Conservation (phyloP, 2,329 filamentous ascomycete species). For the Ophiostoma himal-ulmi region DNA sequence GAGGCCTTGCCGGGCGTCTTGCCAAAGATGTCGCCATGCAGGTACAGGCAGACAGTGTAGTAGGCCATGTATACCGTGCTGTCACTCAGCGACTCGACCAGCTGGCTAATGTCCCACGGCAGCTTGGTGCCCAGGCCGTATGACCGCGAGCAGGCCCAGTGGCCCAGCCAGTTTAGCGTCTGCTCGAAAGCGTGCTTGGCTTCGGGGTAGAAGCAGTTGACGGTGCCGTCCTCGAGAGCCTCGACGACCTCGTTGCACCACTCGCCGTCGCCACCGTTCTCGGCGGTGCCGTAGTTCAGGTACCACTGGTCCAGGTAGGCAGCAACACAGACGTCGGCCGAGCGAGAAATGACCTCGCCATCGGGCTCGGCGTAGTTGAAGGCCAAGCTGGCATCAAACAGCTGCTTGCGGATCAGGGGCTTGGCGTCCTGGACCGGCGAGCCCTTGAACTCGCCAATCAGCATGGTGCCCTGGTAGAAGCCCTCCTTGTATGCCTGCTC, state of each 20-base stretch:
- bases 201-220: slow-evolving; percentile 71
- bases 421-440: slow-evolving; percentile 79
- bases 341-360: slow-evolving; percentile 79
- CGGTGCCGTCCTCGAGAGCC: slow-evolving; percentile 62
- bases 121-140: slow-evolving; percentile 91
- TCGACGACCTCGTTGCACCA: slow-evolving; percentile 75
- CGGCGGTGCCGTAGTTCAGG: slow-evolving; percentile 62
- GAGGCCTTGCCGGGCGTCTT: slow-evolving; percentile 54
- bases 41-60: slow-evolving; percentile 59
- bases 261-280: slow-evolving; percentile 61
- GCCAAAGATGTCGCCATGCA: slow-evolving; percentile 85
- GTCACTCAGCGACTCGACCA: slow-evolving; percentile 85
- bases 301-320: slow-evolving; percentile 97
- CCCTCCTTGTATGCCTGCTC: slow-evolving; percentile 95
- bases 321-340: slow-evolving; percentile 63
- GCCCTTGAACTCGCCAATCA: slow-evolving; percentile 81
- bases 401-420: slow-evolving; percentile 69
- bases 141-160: slow-evolving; percentile 89
- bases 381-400: slow-evolving; percentile 71
- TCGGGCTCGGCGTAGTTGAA: slow-evolving; percentile 95
- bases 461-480: slow-evolving; percentile 90
- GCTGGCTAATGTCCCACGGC: slow-evolving; percentile 84
- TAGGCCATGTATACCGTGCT: slow-evolving; percentile 89
- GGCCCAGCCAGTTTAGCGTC: slow-evolving; percentile 85
- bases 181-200: slow-evolving; percentile 76